Conservation (phyloP, 2,329 filamentous ascomycete genomes). For the Macrophomina tecta region DNA sequence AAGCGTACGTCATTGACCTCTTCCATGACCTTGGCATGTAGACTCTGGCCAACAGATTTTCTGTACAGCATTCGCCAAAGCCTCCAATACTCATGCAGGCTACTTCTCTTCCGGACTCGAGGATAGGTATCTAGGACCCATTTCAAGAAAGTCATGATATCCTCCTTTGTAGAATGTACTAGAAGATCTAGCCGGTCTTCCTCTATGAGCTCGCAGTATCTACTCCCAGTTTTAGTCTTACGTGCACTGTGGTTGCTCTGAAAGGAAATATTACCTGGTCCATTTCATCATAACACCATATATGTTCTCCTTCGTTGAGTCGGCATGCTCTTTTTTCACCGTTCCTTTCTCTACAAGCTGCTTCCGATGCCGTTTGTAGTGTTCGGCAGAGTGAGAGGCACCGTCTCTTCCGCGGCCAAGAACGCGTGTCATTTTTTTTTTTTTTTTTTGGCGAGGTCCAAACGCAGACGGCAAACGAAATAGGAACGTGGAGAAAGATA, state of each 20-base stretch:
- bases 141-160: not conserved
- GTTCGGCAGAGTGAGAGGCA: not conserved
- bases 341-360: not conserved
- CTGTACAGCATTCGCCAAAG: not conserved
- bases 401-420: not conserved
- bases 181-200: not conserved
- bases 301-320: not conserved
- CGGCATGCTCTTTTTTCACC: not conserved
- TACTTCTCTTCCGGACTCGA: not conserved
- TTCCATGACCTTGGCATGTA: not conserved
- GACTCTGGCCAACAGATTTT: not conserved
- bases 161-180: not conserved
- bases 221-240: not conserved
- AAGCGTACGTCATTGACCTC: not conserved
- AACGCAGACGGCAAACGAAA: not conserved
- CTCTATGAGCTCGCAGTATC: not conserved
- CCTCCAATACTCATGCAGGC: not conserved
- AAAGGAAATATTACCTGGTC: not conserved
- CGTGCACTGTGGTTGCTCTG: not conserved
- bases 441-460: not conserved
- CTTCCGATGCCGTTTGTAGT: not conserved
- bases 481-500: not conserved
- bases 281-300: not conserved
- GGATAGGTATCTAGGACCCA: not conserved
- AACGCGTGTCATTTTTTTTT: not conserved